Percentiles rank a stretch among this genome's conserved stretches.
Conservation (phyloP, 1,139 yeast species). For the Yamadazyma triangularis region DNA sequence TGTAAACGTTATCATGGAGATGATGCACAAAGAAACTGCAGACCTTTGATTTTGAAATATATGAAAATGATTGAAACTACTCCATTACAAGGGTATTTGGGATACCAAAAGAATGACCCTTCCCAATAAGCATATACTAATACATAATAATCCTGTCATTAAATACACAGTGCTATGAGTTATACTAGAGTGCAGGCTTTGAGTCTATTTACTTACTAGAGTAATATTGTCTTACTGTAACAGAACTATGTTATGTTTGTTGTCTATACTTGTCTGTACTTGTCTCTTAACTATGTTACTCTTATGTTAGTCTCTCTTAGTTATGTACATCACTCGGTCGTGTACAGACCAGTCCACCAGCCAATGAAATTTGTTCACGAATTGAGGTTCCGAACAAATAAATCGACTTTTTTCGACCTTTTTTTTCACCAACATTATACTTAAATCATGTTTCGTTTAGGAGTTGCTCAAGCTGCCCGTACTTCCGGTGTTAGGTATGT, state of each 20-base stretch:
- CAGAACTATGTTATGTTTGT: too few species aligned
- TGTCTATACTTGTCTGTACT: too few species aligned
- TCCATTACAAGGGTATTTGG: slow-evolving; percentile 67
- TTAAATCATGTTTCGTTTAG: slow-evolving; percentile 73
- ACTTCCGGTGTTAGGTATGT: slow-evolving; percentile 56
- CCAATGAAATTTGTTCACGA: slow-evolving; percentile 18
- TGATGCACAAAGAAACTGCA: slow-evolving; percentile 68
- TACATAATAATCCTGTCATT: too few species aligned
- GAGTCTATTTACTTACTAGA: too few species aligned
- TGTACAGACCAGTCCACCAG: too few species aligned
- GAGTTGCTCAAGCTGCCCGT: slow-evolving; percentile 61
- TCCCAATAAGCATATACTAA: slow-evolving; percentile 49
- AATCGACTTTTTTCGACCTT: slow-evolving; percentile 8
- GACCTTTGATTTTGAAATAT: slow-evolving; percentile 64
- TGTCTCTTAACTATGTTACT: too few species aligned
- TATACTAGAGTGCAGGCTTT: too few species aligned
- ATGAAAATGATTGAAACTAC: slow-evolving; percentile 70
- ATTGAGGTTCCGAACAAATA: slow-evolving; percentile 13
- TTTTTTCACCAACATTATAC: slow-evolving; percentile 11
- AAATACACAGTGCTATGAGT: too few species aligned
- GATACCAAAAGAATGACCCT: slow-evolving; percentile 84
- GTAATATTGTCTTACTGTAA: too few species aligned
- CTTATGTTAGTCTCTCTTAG: too few species aligned
- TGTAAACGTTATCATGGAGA: slow-evolving; percentile 74
- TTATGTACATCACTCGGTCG: too few species aligned